Percentiles rank a stretch among this genome's conserved stretches.
phyloP scores from a whole-genome alignment of 805 yeast species.

The Lachancea cidri region DNA sequence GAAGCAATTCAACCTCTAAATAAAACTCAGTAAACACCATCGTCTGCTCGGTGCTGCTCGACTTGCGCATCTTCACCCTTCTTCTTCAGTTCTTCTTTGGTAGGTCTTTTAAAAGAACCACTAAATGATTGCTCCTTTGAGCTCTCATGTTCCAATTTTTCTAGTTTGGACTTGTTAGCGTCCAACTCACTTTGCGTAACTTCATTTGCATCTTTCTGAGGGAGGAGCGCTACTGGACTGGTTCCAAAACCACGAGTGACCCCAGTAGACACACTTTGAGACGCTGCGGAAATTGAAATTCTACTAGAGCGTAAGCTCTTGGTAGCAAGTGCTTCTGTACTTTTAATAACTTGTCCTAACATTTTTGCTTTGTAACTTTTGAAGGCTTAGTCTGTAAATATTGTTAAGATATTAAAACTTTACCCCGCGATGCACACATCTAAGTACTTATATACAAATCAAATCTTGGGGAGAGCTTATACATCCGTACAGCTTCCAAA shows the following conservation, averaged over 20 bases:
- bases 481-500: no score
- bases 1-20: no score
- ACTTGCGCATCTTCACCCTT: slow-evolving; percentile 31
- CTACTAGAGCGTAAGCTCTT: neutral
- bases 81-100: slow-evolving; percentile 22
- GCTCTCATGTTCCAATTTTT: slow-evolving; percentile 25
- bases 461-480: no score
- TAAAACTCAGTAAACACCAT: slow-evolving; percentile 30
- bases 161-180: slow-evolving; percentile 24
- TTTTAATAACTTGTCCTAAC: slow-evolving; percentile 7
- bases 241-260: neutral
- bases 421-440: no score
- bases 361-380: neutral
- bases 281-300: neutral
- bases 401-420: no score
- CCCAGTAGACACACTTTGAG: neutral
- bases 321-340: slow-evolving; percentile 1
- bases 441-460: no score
- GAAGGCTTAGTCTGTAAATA: no score
- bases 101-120: slow-evolving; percentile 16
- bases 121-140: slow-evolving; percentile 3
- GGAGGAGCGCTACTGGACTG: neutral
- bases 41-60: slow-evolving; percentile 34
- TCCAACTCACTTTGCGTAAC: slow-evolving; percentile 17
- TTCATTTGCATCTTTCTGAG: slow-evolving; percentile 2